Conservation (phyloP, 2,329 filamentous ascomycete species). For the Fusarium lyarnte region DNA sequence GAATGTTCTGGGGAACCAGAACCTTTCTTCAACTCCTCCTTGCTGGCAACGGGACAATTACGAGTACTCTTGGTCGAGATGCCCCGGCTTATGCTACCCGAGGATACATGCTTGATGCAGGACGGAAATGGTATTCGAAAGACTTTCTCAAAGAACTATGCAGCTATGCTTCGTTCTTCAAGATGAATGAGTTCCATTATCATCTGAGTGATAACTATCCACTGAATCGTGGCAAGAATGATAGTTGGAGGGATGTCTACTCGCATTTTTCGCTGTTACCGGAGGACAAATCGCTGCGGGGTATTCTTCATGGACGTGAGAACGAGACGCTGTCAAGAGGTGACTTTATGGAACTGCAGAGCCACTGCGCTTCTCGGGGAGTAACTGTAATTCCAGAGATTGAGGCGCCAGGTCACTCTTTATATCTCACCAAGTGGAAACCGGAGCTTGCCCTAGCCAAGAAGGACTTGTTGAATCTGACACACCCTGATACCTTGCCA, state of each 20-base stretch:
- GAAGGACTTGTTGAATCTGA: conserved; percentile 8
- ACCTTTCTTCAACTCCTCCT: conserved; percentile 17
- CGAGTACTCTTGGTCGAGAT: not conserved
- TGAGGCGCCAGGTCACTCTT: not conserved
- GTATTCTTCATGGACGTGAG: conserved; percentile 13
- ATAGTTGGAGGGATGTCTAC: conserved; percentile 16
- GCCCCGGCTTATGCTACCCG: conserved; percentile 12
- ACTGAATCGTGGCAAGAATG: conserved; percentile 19
- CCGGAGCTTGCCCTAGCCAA: conserved; percentile 8
- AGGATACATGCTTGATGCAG: conserved; percentile 22
- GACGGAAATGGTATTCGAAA: conserved; percentile 22
- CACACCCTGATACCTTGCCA: not conserved
- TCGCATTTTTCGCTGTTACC: conserved; percentile 15
- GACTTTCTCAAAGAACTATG: conserved; percentile 12
- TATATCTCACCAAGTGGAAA: conserved; percentile 25
- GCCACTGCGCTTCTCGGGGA: conserved; percentile 9
- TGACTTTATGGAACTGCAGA: not conserved
- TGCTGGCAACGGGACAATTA: not conserved
- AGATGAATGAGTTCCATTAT: conserved; percentile 27
- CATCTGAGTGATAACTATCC: conserved; percentile 25
- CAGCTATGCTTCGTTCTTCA: conserved; percentile 26
- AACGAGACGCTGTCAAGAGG: conserved; percentile 7
- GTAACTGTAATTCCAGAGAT: conserved; percentile 10
- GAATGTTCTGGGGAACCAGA: conserved; percentile 26
- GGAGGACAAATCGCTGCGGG: not conserved